These are phyloP conservation scores for Phytophthora multivora DNA, from an alignment of 352 stramenopile species.

Conservation along the genomic window DNA sequence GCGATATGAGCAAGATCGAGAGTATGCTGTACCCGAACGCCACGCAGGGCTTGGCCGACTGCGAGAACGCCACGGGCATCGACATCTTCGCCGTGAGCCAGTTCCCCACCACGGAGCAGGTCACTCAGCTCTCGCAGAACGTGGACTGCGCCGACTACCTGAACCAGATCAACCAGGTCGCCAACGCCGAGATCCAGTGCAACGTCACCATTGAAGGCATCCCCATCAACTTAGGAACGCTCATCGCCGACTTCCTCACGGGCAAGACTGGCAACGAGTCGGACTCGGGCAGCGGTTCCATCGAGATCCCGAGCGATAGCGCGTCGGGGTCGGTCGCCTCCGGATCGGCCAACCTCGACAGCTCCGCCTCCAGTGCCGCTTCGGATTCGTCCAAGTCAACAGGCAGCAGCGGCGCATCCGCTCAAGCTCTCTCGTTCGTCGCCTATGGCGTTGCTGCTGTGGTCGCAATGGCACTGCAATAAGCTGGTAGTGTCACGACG, in stretches of 20 bases:
- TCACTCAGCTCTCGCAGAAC: constrained; percentile 54
- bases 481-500: not conserved
- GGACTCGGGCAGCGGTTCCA: constrained; percentile 40
- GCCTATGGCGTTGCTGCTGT: constrained; percentile 16
- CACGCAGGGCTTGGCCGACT: constrained; percentile 50
- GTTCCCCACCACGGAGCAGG: constrained; percentile 64
- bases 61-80: constrained; percentile 48
- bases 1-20: constrained; percentile 60
- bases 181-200: constrained; percentile 66
- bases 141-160: constrained; percentile 66
- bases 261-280: constrained; percentile 71
- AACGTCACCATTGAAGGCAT: constrained; percentile 53
- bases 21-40: constrained; percentile 60
- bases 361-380: constrained; percentile 9
- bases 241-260: constrained; percentile 63
- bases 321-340: constrained; percentile 19
- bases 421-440: constrained; percentile 17
- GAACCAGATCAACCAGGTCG: constrained; percentile 76
- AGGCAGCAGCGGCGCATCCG: constrained; percentile 3
- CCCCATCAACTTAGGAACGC: constrained; percentile 48
- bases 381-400: constrained; percentile 20
- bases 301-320: constrained; percentile 32
- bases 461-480: constrained; percentile 29
- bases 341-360: constrained; percentile 19
- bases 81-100: constrained; percentile 55